Base-by-base conservation (phyloP, 1,139 yeast genomes). In the Meyerozyma elateridarum region DNA sequence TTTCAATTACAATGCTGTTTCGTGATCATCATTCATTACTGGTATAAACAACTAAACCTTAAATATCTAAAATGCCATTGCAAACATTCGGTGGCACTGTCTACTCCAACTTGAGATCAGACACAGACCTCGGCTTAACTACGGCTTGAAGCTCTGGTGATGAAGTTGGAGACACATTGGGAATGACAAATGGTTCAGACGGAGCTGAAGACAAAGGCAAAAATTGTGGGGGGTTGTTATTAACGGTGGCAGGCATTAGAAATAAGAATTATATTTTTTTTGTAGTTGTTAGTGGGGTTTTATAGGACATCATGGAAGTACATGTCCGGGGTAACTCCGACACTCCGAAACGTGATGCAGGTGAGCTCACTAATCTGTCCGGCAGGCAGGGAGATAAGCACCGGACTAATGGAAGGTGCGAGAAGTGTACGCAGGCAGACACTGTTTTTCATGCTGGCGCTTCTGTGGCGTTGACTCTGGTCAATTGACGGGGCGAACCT, bases 111-210 rank as follows among this genome's bases (percentile, higher is more conserved):
- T 51, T 56, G 25, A 58, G 47, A n/a, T 52, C 42, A 18, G 63
- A 56, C 36, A 53, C 43, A 8, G 49, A 35, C 46, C 61, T 50
- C 33, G 40, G 46, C 18, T 36, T 41, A 14, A 36, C 35, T 4
- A 12, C 39, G 19, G 63, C 55, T 3, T 36, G 33, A 28, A 60
- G 48, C 15, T 44, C 36, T 17, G 71, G 68, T 5, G 67, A 59
- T 2, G 80, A 60, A 6, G 69, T 70, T 25, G 85, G 85, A 2
- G 85, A 77, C 31, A 78, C 68, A 38, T 73, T 59, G 44, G 81
- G 79, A 48, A 79, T 77, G 29, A 79, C 67, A 49, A 78, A 79
- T 43, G 88, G 85, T 51, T 71, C 66, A 34, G 73, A 64, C 33
- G 67, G 55, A 39, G 76, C 79, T 33, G 76, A 66, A 29, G 81